These are phyloP conservation scores for Leucoagaricus sp. DNA, from an alignment of 1,284 basidiomycete species.

Conservation along the genomic window DNA sequence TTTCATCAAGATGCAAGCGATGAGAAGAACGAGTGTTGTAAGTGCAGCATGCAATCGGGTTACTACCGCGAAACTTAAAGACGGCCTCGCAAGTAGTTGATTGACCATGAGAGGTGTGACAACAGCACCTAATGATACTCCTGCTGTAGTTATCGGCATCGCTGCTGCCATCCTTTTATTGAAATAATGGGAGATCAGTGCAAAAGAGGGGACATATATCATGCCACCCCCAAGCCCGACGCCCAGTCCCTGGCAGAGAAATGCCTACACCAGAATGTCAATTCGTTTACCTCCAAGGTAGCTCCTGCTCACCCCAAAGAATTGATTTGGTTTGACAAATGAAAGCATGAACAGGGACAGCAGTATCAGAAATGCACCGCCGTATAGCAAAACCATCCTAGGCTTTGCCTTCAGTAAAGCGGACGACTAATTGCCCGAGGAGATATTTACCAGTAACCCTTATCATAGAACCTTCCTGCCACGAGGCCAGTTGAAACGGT, in stretches of 20 bases:
- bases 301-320: conserved; percentile 37
- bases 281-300: not conserved
- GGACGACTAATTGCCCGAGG: too few relatives aligned
- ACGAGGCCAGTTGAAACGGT: conserved; percentile 36
- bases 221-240: conserved; percentile 36
- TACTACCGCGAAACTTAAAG: conserved; percentile 30
- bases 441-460: conserved; percentile 39
- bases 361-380: conserved; percentile 19
- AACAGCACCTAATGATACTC: conserved; percentile 27
- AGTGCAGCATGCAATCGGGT: conserved; percentile 29
- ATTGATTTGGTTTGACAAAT: conserved; percentile 35
- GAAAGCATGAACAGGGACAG: conserved; percentile 40
- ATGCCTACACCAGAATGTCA: conserved; percentile 35
- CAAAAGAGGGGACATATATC: conserved; percentile 34
- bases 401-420: not conserved
- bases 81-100: conserved; percentile 29
- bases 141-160: conserved; percentile 45
- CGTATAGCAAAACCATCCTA: conserved; percentile 10
- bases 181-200: conserved; percentile 49
- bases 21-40: conserved; percentile 32
- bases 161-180: conserved; percentile 41
- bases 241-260: conserved; percentile 49
- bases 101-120: conserved; percentile 38
- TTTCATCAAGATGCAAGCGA: conserved; percentile 42
- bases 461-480: conserved; percentile 38